Evolutionary conservation across 2,329 filamentous ascomycete genomes (phyloP), one percentile per base, ranked within the genome.

Genomic region (Onygenales sp.): DNA sequence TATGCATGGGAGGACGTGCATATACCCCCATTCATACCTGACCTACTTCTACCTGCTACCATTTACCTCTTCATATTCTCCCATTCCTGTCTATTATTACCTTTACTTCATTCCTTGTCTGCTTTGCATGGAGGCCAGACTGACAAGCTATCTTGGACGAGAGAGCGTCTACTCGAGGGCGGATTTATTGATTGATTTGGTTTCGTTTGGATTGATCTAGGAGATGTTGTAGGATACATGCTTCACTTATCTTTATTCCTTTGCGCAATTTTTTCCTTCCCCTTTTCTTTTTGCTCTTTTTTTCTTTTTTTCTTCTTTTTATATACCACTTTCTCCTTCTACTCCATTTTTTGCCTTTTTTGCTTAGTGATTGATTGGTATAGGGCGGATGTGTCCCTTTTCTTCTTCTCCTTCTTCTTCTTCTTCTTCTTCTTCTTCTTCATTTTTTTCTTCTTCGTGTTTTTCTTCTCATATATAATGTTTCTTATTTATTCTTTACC

Each of bases 11-110:
- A n/a, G n/a, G n/a, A n/a, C n/a, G 21, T 27, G 21, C 21, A 43
- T 27, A 27, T n/a, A n/a, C n/a, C 21, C 17, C 42, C 6, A 6
- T 27, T 45, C 27, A 45, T 45, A 43, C 6, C 43, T 6, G 5
- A 9, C 36, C 9, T 1, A n/a, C 36, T 39, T 39, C 36, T 39
- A 10, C 36, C 13, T 9, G 2, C 36, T 39, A 49, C 48, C 49
- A 39, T 39, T 9, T 10, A 4, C 13, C 13, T 43, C 37, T 52
- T 54, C 48, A 36, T 47, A 49, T 56, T 46, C 48, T 42, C 52
- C 56, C 46, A 48, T 44, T 52, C 48, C 54, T 50, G 43, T 27
- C 21, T 21, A 42, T 54, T 43, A 53, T 58, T 52, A 48, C 45
- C 50, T 57, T 52, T 39, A 10, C 36, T 27, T 27, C 21, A 27